These are phyloP conservation scores for Leccinum olivaceopallidum DNA, from an alignment of 768 basidiomycete genomes.

Conservation along the genomic window DNA sequence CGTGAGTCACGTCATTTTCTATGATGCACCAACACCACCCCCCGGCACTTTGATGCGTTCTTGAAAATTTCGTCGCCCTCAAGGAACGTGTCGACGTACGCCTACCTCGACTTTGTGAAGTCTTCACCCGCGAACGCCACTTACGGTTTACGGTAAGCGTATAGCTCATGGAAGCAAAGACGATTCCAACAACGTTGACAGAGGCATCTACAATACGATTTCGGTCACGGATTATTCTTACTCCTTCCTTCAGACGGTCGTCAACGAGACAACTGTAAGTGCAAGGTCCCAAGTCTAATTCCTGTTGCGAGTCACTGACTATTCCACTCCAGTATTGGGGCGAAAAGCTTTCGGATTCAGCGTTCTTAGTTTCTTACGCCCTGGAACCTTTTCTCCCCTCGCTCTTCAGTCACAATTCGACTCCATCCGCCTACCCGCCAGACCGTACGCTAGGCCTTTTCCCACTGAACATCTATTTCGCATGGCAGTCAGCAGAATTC, in stretches of 20 bases:
- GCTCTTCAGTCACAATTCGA: constrained; percentile 37
- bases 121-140: neutral
- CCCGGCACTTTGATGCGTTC: neutral
- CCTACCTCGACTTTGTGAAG: constrained; percentile 11
- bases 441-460: constrained; percentile 34
- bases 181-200: neutral
- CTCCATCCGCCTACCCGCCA: constrained; percentile 47
- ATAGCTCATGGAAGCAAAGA: neutral
- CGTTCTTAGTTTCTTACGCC: constrained; percentile 5
- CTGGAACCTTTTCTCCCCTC: constrained; percentile 53
- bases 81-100: constrained; percentile 2
- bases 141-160: constrained; percentile 4
- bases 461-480: constrained; percentile 48
- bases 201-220: constrained; percentile 1
- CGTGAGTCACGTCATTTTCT: neutral
- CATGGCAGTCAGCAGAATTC: neutral
- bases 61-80: neutral
- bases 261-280: constrained; percentile 15
- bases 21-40: neutral
- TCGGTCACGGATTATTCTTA: constrained; percentile 3
- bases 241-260: constrained; percentile 17
- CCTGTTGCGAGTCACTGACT: neutral
- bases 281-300: neutral
- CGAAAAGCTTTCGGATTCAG: neutral
- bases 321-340: constrained; percentile 15